Percentiles rank a stretch among this genome's conserved stretches.
These are phyloP conservation scores for Trichocomaceae sp. DNA, from an alignment of 2,329 filamentous ascomycete species.

Conservation along the genomic window DNA sequence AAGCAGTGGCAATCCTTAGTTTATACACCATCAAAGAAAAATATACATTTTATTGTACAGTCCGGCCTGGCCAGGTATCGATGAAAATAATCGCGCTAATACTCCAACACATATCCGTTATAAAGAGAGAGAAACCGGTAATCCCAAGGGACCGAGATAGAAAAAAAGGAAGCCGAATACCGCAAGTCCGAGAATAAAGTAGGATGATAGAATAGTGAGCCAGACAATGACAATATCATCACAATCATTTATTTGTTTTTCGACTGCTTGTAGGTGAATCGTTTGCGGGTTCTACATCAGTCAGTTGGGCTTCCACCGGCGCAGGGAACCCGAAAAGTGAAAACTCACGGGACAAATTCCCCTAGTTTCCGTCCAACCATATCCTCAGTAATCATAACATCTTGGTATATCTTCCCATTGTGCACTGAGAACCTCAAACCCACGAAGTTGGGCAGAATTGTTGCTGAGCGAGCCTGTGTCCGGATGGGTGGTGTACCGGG, in stretches of 20 bases:
- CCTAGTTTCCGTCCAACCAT: conserved; percentile 96
- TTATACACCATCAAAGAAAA: neutral
- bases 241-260: conserved; percentile 56
- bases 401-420: conserved; percentile 81
- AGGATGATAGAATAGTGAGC: neutral
- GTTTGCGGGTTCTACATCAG: conserved; percentile 55
- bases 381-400: conserved; percentile 80
- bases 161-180: neutral
- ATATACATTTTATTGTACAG: conserved; percentile 7
- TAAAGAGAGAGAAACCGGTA: neutral
- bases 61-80: neutral
- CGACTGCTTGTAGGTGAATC: conserved; percentile 61
- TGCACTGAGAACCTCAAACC: conserved; percentile 84
- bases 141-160: neutral
- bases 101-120: conserved; percentile 2
- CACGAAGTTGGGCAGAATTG: conserved; percentile 87
- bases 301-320: neutral
- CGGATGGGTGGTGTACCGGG: conserved; percentile 65
- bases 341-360: conserved; percentile 77
- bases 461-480: conserved; percentile 80
- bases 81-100: conserved; percentile 3
- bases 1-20: neutral
- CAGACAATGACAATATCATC: neutral
- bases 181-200: neutral
- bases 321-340: neutral